Base-by-base conservation (phyloP, 2,329 filamentous ascomycete species). In the Aspergillus novoparasiticus region DNA sequence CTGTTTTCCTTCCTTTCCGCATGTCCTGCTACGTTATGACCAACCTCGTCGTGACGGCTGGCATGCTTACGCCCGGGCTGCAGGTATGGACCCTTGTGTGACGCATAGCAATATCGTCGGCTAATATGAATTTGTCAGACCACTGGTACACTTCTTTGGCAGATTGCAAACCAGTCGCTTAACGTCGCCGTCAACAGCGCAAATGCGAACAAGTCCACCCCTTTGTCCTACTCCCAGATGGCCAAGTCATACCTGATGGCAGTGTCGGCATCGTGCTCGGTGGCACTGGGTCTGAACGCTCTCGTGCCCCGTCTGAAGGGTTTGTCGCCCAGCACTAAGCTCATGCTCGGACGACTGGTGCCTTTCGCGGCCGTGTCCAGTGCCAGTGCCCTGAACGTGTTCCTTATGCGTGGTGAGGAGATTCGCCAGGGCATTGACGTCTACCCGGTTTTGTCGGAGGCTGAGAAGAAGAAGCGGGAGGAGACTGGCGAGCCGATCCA, bases 141-240 rank as follows among this genome's bases (percentile, higher is more conserved):
- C 51, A 86, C 86, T 48, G 95, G 94, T 58, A 97, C 93, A 6
- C 84, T 98, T 43, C 89, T 90, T 69, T 99, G 95, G 95, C 95
- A 99, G 81, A 88, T 97, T 63, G 88, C 91, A 69, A 99, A 99
- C 81, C 95, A 99, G 82, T 97, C 94, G 14, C 89, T 99, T 72
- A 99, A 99, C 78, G 95, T 99, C 32, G 94, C 93, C 69, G 94
- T 99, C 85, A 99, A 99, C 85, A 93, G 89, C 77, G 92, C 94
- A 75, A 99, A 99, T 78, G 93, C 94, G 67, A 99, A 99, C 86
- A 99, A 99, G 80, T 97, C 93, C 45, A 94, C 93, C 3, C 93
- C 94, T 1, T 86, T 98, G 66, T 91, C 91, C 23, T 90, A 88
- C 63, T 87, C 87, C 26, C 91, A 92, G 69, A 89, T 99, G 66